Evolutionary conservation across 345 rosid genomes (phyloP).

Genomic region (Eucalyptus melliodora): DNA sequence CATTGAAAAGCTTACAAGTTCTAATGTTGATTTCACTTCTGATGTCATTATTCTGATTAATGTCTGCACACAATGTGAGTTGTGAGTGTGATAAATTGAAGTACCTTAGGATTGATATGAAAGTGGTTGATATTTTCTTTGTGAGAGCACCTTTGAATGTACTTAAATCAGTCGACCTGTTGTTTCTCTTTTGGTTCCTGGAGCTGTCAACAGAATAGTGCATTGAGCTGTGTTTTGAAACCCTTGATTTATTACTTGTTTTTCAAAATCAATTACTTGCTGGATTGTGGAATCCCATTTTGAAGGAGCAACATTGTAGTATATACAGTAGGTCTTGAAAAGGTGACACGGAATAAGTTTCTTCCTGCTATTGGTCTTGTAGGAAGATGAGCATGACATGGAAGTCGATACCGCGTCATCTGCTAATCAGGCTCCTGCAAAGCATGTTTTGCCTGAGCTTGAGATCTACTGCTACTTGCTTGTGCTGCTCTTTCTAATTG

Average conservation of each 20-base stretch:
- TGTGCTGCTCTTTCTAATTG: conserved; percentile 64
- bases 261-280: not conserved
- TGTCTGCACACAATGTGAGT: not conserved
- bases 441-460: conserved; percentile 57
- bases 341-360: not conserved
- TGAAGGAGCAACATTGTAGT: not conserved
- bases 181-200: not conserved
- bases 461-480: conserved; percentile 68
- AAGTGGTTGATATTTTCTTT: not conserved
- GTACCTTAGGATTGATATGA: not conserved
- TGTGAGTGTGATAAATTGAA: not conserved
- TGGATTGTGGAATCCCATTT: not conserved
- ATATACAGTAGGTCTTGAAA: not conserved
- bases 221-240: not conserved
- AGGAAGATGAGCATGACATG: conserved; percentile 81
- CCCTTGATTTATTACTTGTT: not conserved
- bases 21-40: not conserved
- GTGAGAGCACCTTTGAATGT: not conserved
- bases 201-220: not conserved
- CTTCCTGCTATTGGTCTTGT: not conserved
- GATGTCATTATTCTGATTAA: not conserved
- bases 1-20: not conserved
- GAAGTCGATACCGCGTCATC: conserved; percentile 80
- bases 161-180: not conserved
- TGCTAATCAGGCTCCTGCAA: conserved; percentile 27